phyloP scores from a whole-genome alignment of 495 filamentous ascomycete genomes.

The Talaromyces liani region DNA sequence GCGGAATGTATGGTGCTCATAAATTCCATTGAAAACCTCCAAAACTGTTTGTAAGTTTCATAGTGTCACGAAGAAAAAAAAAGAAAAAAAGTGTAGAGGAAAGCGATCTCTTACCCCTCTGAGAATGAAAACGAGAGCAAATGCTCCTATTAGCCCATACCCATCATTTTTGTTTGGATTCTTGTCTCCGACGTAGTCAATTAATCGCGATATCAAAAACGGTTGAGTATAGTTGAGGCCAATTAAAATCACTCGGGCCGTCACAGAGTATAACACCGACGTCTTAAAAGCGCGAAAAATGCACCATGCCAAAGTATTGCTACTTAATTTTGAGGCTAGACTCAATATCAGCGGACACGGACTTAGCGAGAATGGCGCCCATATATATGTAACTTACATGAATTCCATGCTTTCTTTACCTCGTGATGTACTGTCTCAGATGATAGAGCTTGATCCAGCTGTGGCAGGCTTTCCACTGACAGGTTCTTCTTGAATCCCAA shows the following conservation, averaged over 20 bases:
- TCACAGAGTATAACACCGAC: constrained; percentile 31
- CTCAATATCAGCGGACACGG: neutral
- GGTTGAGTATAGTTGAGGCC: constrained; percentile 55
- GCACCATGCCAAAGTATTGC: constrained; percentile 26
- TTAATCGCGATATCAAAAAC: constrained; percentile 46
- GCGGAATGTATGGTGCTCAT: constrained; percentile 50
- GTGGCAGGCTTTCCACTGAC: constrained; percentile 29
- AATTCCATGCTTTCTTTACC: constrained; percentile 31
- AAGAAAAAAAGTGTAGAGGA: too few relatives aligned
- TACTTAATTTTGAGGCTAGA: constrained; percentile 9
- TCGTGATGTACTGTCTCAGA: constrained; percentile 22
- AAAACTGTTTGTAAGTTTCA: neutral
- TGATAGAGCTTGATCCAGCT: constrained; percentile 29
- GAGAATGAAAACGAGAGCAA: constrained; percentile 51
- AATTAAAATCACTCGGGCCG: constrained; percentile 42
- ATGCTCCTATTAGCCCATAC: constrained; percentile 60
- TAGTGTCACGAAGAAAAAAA: too few relatives aligned
- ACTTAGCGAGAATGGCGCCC: neutral
- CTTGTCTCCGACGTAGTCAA: constrained; percentile 33
- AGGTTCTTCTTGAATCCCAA: constrained; percentile 37
- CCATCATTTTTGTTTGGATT: constrained; percentile 27
- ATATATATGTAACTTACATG: constrained; percentile 9
- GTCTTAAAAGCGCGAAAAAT: constrained; percentile 26
- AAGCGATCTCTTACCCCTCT: constrained; percentile 38
- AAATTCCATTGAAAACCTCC: constrained; percentile 25